Percentiles rank a stretch among this genome's conserved stretches.
Conservation (phyloP, 2,329 filamentous ascomycete genomes). For the Apiospora saccharicola region DNA sequence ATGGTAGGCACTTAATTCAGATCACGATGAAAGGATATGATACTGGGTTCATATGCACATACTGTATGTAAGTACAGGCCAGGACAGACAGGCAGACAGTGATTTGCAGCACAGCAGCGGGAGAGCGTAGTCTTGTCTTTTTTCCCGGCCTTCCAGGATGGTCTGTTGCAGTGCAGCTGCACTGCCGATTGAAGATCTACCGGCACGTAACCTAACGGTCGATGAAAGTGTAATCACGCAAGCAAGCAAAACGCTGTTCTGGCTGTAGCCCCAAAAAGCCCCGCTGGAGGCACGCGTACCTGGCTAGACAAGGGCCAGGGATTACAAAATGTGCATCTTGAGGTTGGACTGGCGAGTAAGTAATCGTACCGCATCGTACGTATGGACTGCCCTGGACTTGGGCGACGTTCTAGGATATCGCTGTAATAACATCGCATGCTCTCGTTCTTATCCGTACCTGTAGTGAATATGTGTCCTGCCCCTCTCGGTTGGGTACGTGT, state of each 20-base stretch:
- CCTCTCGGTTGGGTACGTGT: background rate
- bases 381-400: too few species aligned
- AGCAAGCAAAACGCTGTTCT: background rate
- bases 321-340: background rate
- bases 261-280: background rate
- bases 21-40: background rate
- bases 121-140: background rate
- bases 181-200: background rate
- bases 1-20: background rate
- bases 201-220: conserved; percentile 16
- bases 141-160: background rate
- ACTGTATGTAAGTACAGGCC: background rate
- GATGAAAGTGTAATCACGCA: background rate
- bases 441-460: background rate
- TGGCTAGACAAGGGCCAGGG: conserved; percentile 15
- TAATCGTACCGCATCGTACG: background rate
- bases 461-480: background rate
- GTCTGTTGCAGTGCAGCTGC: background rate
- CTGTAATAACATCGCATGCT: background rate
- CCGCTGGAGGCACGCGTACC: conserved; percentile 7
- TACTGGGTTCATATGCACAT: background rate
- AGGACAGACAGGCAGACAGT: background rate
- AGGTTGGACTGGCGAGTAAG: background rate
- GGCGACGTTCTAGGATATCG: background rate
- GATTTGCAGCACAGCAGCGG: conserved; percentile 3